A percentile compares a stretch with the other conserved stretches of the same genome.
Evolutionary conservation across 2,329 filamentous ascomycete species (phyloP).

Genomic region (Aspergillus quadrilineatus): DNA sequence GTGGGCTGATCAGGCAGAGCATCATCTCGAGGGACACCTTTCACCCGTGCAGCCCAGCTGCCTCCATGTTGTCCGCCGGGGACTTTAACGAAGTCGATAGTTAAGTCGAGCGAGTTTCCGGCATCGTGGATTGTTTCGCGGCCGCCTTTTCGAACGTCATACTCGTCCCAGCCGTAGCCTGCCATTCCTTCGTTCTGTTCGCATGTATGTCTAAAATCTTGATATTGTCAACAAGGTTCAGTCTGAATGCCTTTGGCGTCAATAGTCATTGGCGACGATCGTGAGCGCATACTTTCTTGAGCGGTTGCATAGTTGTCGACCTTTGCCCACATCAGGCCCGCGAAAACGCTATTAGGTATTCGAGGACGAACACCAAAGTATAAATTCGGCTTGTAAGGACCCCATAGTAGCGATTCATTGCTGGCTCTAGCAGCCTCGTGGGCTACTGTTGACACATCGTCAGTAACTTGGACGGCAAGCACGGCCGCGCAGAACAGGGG

Average conservation of each 20-base stretch:
- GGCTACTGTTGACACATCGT: slow-evolving; percentile 36
- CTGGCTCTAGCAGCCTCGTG: slow-evolving; percentile 49
- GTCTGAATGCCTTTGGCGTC: neutral
- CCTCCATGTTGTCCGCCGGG: slow-evolving; percentile 82
- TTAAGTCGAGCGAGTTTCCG: slow-evolving; percentile 83
- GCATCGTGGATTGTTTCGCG: slow-evolving; percentile 88
- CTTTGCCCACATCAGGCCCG: slow-evolving; percentile 84
- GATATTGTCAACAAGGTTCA: slow-evolving; percentile 19
- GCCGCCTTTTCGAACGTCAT: slow-evolving; percentile 84
- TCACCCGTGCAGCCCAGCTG: slow-evolving; percentile 87
- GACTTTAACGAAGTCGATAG: slow-evolving; percentile 90
- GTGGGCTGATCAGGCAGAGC: slow-evolving; percentile 68
- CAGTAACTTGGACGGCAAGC: slow-evolving; percentile 26
- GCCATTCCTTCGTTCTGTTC: slow-evolving; percentile 93
- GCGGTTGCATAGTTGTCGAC: slow-evolving; percentile 75
- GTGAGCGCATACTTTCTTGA: slow-evolving; percentile 65
- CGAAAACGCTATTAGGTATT: slow-evolving; percentile 75
- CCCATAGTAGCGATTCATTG: slow-evolving; percentile 92
- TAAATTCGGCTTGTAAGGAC: slow-evolving; percentile 87
- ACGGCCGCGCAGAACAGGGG: slow-evolving; percentile 30
- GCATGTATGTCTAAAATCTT: slow-evolving; percentile 89
- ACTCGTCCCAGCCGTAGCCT: slow-evolving; percentile 97
- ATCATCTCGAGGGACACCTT: slow-evolving; percentile 72
- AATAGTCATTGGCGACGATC: neutral
- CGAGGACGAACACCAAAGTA: slow-evolving; percentile 90